These are phyloP conservation scores for Takakia lepidozioides DNA, from an alignment of 225 moss, liverwort and hornwort genomes.

Conservation along the genomic window DNA sequence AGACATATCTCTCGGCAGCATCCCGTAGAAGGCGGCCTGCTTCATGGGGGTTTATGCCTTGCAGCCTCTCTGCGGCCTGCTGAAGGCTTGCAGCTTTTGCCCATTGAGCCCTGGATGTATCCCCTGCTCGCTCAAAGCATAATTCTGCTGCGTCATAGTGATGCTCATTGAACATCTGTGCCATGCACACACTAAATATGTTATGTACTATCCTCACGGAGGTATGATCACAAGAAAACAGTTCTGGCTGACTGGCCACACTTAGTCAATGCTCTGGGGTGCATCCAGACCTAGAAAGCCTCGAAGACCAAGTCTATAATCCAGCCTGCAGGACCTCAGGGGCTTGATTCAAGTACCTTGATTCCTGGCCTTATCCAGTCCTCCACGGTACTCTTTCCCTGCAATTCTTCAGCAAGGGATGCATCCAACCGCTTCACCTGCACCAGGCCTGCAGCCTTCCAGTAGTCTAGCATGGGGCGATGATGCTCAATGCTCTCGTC, in stretches of 20 bases:
- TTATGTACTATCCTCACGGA: too few species aligned
- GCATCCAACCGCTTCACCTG: constrained; percentile 31
- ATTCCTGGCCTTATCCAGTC: constrained; percentile 37
- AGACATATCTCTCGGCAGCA: constrained; percentile 25
- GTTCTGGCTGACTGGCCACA: too few species aligned
- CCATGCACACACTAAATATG: too few species aligned
- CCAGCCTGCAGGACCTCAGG: too few species aligned
- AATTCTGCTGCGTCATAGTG: too few species aligned
- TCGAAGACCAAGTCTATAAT: too few species aligned
- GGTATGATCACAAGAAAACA: too few species aligned
- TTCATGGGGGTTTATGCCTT: constrained; percentile 12
- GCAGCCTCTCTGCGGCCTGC: constrained; percentile 18
- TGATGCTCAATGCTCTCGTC: constrained; percentile 38
- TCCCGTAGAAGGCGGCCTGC: constrained; percentile 12
- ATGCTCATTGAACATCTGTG: too few species aligned
- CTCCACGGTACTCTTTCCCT: constrained; percentile 34
- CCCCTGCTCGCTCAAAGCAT: constrained; percentile 44
- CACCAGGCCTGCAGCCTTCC: constrained; percentile 36
- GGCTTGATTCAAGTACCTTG: too few species aligned
- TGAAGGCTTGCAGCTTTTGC: constrained; percentile 39
- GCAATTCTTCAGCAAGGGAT: constrained; percentile 26
- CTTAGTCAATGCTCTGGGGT: too few species aligned
- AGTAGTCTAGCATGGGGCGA: constrained; percentile 35
- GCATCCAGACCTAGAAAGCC: too few species aligned
- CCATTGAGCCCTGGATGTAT: constrained; percentile 22